Conservation (phyloP, 1,139 yeast species). For the Geotrichum bryndzae region DNA sequence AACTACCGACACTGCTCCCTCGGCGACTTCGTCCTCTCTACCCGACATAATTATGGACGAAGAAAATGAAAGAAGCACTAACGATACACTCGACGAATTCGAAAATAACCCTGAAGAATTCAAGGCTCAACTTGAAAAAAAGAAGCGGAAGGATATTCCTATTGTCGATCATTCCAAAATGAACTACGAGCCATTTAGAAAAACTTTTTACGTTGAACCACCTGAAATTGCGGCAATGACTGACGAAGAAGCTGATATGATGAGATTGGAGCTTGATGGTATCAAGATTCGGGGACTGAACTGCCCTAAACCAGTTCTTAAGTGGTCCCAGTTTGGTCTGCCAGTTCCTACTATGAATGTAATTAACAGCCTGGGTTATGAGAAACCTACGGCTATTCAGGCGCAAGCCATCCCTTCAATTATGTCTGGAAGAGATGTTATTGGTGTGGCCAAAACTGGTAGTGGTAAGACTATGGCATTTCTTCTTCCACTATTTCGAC, state of each 20-base stretch:
- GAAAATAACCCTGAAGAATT: conserved; percentile 30
- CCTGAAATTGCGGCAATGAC: conserved; percentile 46
- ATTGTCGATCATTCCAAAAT: conserved; percentile 45
- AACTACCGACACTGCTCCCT: conserved; percentile 14
- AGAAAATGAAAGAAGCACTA: conserved; percentile 28
- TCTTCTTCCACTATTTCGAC: conserved; percentile 76
- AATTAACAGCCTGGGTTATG: conserved; percentile 49
- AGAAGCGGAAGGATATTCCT: conserved; percentile 41
- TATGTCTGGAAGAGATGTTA: conserved; percentile 83
- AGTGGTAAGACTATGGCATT: conserved; percentile 93
- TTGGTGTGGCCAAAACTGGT: conserved; percentile 95
- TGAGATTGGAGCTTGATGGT: conserved; percentile 57
- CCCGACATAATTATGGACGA: conserved; percentile 24
- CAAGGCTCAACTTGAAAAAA: conserved; percentile 35
- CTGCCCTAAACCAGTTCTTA: conserved; percentile 61
- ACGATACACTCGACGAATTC: conserved; percentile 31
- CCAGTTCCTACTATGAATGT: conserved; percentile 52
- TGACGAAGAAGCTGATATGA: conserved; percentile 47
- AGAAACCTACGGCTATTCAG: conserved; percentile 80
- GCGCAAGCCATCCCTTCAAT: conserved; percentile 87
- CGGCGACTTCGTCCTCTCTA: conserved; percentile 14
- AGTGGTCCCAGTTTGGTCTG: conserved; percentile 80
- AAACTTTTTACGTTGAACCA: conserved; percentile 60
- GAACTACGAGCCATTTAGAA: conserved; percentile 51
- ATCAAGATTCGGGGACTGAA: conserved; percentile 54